Evolutionary conservation across 2,329 filamentous ascomycete species (phyloP).

Genomic region (Blumeria graminis): DNA sequence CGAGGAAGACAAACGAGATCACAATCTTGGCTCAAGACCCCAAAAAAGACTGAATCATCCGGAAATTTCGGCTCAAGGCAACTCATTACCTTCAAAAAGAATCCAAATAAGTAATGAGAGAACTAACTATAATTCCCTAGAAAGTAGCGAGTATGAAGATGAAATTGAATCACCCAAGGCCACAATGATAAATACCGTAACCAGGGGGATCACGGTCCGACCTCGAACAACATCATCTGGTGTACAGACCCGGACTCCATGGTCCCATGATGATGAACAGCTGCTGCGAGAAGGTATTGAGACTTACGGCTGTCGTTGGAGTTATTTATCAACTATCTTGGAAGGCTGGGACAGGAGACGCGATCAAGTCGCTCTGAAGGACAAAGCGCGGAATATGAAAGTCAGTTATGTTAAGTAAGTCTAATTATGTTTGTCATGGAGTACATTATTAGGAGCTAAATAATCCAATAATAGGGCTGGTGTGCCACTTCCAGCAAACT

Average conservation of each 20-base stretch:
- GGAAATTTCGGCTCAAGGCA: constrained; percentile 1
- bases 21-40: constrained; percentile 1
- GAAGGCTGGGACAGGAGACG: constrained; percentile 14
- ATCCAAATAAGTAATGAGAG: background rate
- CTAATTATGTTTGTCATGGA: background rate
- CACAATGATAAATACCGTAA: background rate
- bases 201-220: background rate
- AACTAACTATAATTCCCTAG: background rate
- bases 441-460: background rate
- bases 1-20: constrained; percentile 7
- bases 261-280: constrained; percentile 18
- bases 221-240: background rate
- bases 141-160: background rate
- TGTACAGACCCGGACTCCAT: constrained; percentile 7
- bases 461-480: constrained; percentile 3
- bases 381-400: constrained; percentile 29
- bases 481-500: constrained; percentile 18
- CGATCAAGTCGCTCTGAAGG: constrained; percentile 28
- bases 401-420: constrained; percentile 20
- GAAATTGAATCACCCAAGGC: background rate
- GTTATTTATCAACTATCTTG: constrained; percentile 18
- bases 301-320: constrained; percentile 21
- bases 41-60: background rate
- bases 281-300: constrained; percentile 25
- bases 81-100: background rate